Evolutionary conservation across 164 flowering plant species (phyloP).

Genomic region (Tetrastigma voinierianum): DNA sequence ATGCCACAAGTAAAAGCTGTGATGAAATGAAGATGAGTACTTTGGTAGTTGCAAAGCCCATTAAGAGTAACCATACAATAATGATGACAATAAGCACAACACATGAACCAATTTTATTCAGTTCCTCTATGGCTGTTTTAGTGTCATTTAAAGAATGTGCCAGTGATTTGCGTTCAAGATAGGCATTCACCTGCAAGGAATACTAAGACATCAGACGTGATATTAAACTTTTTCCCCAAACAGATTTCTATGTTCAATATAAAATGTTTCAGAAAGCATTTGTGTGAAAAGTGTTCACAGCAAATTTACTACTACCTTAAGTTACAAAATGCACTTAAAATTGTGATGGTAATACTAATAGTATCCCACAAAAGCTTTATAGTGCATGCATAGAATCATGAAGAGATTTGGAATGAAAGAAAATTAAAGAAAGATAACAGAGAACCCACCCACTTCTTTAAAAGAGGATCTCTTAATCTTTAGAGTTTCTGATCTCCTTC

Average conservation of each 20-base stretch:
- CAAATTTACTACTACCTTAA: background rate
- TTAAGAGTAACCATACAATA: constrained; percentile 62
- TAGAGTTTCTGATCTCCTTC: constrained; percentile 43
- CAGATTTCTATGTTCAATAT: too few relatives aligned
- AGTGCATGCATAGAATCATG: too few relatives aligned
- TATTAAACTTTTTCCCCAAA: background rate
- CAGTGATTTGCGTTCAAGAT: constrained; percentile 72
- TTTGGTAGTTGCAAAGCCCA: constrained; percentile 67
- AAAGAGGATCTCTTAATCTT: constrained; percentile 40
- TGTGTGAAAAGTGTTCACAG: too few relatives aligned
- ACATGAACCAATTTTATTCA: constrained; percentile 57
- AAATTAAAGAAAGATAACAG: too few relatives aligned
- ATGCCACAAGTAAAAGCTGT: constrained; percentile 62
- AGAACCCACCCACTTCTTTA: constrained; percentile 53
- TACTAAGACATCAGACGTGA: background rate
- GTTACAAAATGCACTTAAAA: background rate
- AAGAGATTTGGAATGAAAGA: too few relatives aligned
- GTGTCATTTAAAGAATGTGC: constrained; percentile 78
- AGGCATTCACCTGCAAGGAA: constrained; percentile 65
- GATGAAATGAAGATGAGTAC: constrained; percentile 78
- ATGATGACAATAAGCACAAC: constrained; percentile 41
- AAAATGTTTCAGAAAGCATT: too few relatives aligned
- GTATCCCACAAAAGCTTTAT: too few relatives aligned
- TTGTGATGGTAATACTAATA: too few relatives aligned
- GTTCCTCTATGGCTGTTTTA: constrained; percentile 84